Evolutionary conservation across 2,329 filamentous ascomycete species (phyloP).

Genomic region (Tolypocladium amazonense): DNA sequence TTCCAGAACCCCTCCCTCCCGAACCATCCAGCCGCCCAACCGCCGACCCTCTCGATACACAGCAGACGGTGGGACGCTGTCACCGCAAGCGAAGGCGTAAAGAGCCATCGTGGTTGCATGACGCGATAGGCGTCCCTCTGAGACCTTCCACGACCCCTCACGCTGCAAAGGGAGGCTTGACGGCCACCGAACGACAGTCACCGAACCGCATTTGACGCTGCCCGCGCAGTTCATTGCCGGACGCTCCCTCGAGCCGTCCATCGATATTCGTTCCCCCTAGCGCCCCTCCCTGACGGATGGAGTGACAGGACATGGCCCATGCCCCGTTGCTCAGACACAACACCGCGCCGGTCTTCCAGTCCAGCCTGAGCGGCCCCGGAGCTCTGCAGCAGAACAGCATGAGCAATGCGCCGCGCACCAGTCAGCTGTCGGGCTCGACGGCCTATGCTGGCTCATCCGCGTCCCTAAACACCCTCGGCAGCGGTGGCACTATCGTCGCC

Average conservation of each 20-base stretch:
- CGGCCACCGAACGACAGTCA: slow-evolving; percentile 1
- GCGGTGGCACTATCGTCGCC: slow-evolving; percentile 28
- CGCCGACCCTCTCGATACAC: not conserved
- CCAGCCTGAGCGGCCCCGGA: slow-evolving; percentile 34
- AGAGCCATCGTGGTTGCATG: slow-evolving; percentile 5
- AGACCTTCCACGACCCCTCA: slow-evolving; percentile 4
- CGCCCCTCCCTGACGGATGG: slow-evolving; percentile 25
- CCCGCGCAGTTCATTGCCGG: not conserved
- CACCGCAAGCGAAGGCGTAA: not conserved
- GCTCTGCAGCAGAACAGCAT: slow-evolving; percentile 34
- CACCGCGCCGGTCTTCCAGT: slow-evolving; percentile 43
- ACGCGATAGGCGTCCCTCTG: slow-evolving; percentile 5
- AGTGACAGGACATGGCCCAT: slow-evolving; percentile 44
- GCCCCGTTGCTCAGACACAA: slow-evolving; percentile 49
- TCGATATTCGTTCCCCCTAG: slow-evolving; percentile 1
- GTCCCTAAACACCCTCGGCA: slow-evolving; percentile 39
- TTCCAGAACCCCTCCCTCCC: not conserved
- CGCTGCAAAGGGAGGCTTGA: slow-evolving; percentile 5
- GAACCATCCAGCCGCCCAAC: not conserved
- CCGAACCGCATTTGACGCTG: slow-evolving; percentile 3
- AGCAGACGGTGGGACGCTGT: not conserved
- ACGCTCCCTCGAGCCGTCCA: not conserved
- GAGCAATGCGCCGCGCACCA: slow-evolving; percentile 44
- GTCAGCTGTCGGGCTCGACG: slow-evolving; percentile 53
- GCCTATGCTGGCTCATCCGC: slow-evolving; percentile 41